A percentile compares a stretch with the other conserved stretches of the same genome.
Conservation (phyloP, 371 early-diverging fungal species). For the Haplosporangium sp. region DNA sequence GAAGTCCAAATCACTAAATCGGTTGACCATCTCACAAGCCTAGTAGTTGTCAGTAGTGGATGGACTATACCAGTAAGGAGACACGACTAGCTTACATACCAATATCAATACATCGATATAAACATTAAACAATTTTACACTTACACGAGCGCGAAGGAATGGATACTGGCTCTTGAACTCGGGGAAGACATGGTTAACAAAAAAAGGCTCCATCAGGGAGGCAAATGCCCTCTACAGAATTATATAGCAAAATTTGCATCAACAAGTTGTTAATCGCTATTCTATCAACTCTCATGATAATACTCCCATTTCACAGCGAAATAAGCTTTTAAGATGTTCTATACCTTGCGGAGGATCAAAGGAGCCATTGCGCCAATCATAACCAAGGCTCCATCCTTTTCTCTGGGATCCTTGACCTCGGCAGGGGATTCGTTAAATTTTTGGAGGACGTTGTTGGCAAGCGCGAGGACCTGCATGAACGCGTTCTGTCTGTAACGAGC, state of each 20-base stretch:
- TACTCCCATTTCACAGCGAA: background rate
- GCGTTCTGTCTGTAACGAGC: slow-evolving; percentile 82
- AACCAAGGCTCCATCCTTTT: slow-evolving; percentile 89
- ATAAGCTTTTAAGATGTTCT: slow-evolving; percentile 27
- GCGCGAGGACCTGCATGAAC: slow-evolving; percentile 78
- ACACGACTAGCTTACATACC: slow-evolving; percentile 28
- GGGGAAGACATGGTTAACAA: slow-evolving; percentile 85
- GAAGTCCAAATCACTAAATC: slow-evolving; percentile 59
- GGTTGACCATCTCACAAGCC: slow-evolving; percentile 56
- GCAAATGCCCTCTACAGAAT: slow-evolving; percentile 22
- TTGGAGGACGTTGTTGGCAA: slow-evolving; percentile 77
- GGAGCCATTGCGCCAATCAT: slow-evolving; percentile 82
- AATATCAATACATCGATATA: slow-evolving; percentile 45
- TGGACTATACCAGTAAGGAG: slow-evolving; percentile 55
- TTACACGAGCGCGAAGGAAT: slow-evolving; percentile 82
- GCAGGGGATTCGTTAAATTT: slow-evolving; percentile 68
- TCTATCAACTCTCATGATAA: background rate
- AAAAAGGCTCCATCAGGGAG: slow-evolving; percentile 79
- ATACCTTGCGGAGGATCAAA: slow-evolving; percentile 71
- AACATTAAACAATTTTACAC: slow-evolving; percentile 10
- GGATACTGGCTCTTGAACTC: slow-evolving; percentile 84
- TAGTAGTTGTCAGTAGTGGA: slow-evolving; percentile 57
- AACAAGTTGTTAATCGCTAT: background rate
- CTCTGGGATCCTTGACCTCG: slow-evolving; percentile 74
- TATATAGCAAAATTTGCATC: background rate